Conservation (phyloP, 108 stramenopile genomes). For the Nitzschia sp. region DNA sequence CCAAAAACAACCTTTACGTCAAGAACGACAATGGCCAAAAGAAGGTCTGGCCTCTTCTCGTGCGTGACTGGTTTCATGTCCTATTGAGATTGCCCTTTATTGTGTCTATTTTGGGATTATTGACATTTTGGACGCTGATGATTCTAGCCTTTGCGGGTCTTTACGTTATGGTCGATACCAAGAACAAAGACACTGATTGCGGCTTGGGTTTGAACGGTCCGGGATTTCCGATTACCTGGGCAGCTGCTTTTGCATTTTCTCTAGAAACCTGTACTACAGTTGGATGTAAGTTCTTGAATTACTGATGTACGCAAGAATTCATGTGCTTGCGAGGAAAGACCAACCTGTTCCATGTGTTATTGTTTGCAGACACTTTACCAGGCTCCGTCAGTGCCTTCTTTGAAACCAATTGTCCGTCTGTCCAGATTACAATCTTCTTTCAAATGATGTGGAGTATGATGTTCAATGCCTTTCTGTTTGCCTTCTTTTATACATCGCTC, state of each 20-base stretch:
- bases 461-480: slow-evolving; percentile 78
- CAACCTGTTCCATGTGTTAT: background rate
- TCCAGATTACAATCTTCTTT: slow-evolving; percentile 68
- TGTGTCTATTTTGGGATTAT: slow-evolving; percentile 36
- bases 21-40: slow-evolving; percentile 19
- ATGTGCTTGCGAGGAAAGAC: background rate
- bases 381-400: slow-evolving; percentile 68
- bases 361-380: slow-evolving; percentile 44
- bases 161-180: slow-evolving; percentile 54
- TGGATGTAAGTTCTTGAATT: slow-evolving; percentile 39
- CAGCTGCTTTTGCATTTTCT: slow-evolving; percentile 75
- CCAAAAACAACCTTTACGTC: slow-evolving; percentile 43
- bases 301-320: background rate
- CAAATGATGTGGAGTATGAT: slow-evolving; percentile 79
- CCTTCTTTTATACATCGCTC: slow-evolving; percentile 73
- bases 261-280: slow-evolving; percentile 86
- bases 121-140: slow-evolving; percentile 62
- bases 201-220: slow-evolving; percentile 42
- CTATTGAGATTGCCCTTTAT: slow-evolving; percentile 53
- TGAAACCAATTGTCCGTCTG: slow-evolving; percentile 53
- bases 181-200: slow-evolving; percentile 44
- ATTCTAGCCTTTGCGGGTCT: slow-evolving; percentile 67
- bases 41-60: slow-evolving; percentile 15
- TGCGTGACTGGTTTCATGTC: slow-evolving; percentile 83
- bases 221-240: slow-evolving; percentile 42